A percentile compares a stretch with the other conserved stretches of the same genome.
These are phyloP conservation scores for Paracamarosporium sp. DNA, from an alignment of 2,329 filamentous ascomycete species.

Conservation along the genomic window DNA sequence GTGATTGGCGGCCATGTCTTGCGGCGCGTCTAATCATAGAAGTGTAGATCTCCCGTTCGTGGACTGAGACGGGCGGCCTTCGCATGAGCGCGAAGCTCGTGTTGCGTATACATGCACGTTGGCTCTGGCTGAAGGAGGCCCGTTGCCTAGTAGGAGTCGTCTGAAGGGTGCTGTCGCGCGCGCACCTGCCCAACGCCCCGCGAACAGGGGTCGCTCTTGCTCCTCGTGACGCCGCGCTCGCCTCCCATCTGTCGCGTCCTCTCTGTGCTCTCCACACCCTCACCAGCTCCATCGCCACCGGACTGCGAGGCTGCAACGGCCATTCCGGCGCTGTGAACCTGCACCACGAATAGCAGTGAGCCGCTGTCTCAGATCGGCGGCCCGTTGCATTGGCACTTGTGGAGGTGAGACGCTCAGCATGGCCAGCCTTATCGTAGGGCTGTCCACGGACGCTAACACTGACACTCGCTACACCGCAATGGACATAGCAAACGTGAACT, in stretches of 20 bases:
- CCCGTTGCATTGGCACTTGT: neutral
- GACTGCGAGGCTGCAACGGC: neutral
- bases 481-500: neutral
- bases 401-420: constrained; percentile 4
- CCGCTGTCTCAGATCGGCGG: neutral
- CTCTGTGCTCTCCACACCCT: neutral
- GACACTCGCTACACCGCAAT: neutral
- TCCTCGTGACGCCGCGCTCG: neutral
- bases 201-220: neutral
- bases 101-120: neutral
- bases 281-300: neutral
- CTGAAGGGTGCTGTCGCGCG: neutral
- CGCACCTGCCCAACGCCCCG: too few relatives aligned
- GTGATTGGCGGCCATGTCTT: neutral
- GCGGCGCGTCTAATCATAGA: constrained; percentile 4
- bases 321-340: neutral
- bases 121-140: neutral
- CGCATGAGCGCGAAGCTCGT: neutral
- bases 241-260: neutral
- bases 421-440: constrained; percentile 6
- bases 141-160: neutral
- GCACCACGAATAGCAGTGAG: neutral
- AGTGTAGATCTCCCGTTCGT: constrained; percentile 6
- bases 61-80: constrained; percentile 1
- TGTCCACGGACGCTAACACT: constrained; percentile 3